These are phyloP conservation scores for Beta macrorhiza DNA, from an alignment of 179 eudicot genomes.

Conservation along the genomic window DNA sequence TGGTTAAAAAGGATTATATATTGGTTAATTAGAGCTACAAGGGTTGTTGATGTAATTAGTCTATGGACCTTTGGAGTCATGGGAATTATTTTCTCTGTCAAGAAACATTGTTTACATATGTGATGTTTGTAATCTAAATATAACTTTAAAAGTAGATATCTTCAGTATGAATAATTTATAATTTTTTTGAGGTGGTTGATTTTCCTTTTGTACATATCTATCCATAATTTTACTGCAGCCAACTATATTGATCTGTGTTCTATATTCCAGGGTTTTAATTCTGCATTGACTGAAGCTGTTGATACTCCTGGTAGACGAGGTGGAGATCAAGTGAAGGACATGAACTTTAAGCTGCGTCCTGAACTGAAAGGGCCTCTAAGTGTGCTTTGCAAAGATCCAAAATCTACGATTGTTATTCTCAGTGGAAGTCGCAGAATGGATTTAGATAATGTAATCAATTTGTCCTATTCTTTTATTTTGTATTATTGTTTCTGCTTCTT, in stretches of 20 bases:
- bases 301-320: constrained; percentile 80
- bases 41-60: background rate
- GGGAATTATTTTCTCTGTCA: background rate
- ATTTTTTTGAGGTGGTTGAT: no score
- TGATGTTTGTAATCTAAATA: no score
- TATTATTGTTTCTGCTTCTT: background rate
- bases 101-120: no score
- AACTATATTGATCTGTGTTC: background rate
- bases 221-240: background rate
- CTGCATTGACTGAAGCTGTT: constrained; percentile 76
- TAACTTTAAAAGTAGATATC: no score
- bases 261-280: constrained; percentile 69
- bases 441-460: constrained; percentile 58
- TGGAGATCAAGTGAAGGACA: constrained; percentile 81
- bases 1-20: no score
- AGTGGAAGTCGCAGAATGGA: constrained; percentile 75
- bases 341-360: constrained; percentile 80
- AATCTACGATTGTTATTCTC: constrained; percentile 65
- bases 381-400: constrained; percentile 70
- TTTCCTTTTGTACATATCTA: no score
- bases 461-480: background rate
- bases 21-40: no score
- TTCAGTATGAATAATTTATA: no score
- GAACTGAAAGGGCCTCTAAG: constrained; percentile 55
- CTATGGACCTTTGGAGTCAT: background rate